Evolutionary conservation across 306 rosid species (phyloP), one percentile per base, ranked within the genome.

Genomic region (Abrus precatorius): DNA sequence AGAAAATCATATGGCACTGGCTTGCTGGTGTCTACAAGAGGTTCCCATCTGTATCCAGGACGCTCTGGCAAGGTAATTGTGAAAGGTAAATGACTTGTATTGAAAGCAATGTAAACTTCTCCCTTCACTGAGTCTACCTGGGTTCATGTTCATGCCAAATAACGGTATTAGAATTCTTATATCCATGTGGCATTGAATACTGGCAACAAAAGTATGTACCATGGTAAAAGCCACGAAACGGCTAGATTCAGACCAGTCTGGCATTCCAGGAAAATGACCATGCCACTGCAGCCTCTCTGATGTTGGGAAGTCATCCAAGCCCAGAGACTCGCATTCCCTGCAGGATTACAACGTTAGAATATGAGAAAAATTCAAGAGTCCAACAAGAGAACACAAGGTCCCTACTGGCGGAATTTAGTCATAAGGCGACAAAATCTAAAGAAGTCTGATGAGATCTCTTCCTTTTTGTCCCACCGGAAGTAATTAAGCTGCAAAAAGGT

Each of bases 271-370:
- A 87, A 89, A 72, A 81, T 82, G 94, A 54, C 99, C 99, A 77
- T 95, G 99, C 99, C 98, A 95, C 84, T 89, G 97, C 78, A 95
- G 88, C 88, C 96, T 90, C 88, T 88, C 83, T 47, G 98, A 89
- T 11, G 98, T 95, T 20, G 99, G 97, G 80, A 91, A 95, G 86
- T 93, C 96, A 54, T 87, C 80, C 76, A 93, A 79, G 80, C 97
- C 93, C 38, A 93, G 91, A 5, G 98, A 91, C 85, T 91, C 97
- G 56, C 98, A 91, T 88, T 93, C 97, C 83, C 99, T 95, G 89
- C 82, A 85, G 75, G 69, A 84, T 83, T 82, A 85, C 30, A 70
- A 14, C 6, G 36, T 80, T 30, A 74, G 68, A 50, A 34, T 53
- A 50, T 57, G 52, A 78, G 77, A 53, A 34, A 66, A 65, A 62